Base-by-base conservation (phyloP, 345 rosid species). In the Zanthoxylum bungeanum region DNA sequence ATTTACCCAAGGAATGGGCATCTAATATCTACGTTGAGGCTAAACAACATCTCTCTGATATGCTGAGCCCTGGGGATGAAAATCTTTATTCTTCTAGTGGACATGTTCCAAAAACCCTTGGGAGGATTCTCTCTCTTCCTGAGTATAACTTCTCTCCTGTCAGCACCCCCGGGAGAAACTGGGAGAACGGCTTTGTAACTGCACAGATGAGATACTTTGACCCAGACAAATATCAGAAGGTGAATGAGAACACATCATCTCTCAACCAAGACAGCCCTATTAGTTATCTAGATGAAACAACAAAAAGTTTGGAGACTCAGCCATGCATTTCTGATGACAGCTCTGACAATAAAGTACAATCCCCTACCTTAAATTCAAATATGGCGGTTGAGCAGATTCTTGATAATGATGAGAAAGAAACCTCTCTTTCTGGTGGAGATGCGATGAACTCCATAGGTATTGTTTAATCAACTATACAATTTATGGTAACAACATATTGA, bases 1-100 rank as follows among this genome's bases (percentile, higher is more conserved):
- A 81, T 28, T 69, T 68, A 71, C 80, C 88, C 39, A 77, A 76
- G 73, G 79, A 77, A 77, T 82, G 89, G 73, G 76, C 79, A 62
- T 82, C 98, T 22, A 83, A 81, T 83, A 88, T 96, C 76, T 93
- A 96, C 59, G 47, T 82, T 53, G 98, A 91, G 82, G 99, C 99
- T 79, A 96, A 82, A 86, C 93, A 89, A 75, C 99, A 91, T 85
- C 87, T 96, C 19, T 87, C 92, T 25, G 97, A 90, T 74, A 86
- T 89, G 92, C 82, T 96, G 73, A 83, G 80, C 70, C 81, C 64
- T 72, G 93, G 87, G 60, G 84, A 79, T 51, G 82, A 75, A 62
- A 79, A 70, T 76, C 75, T 61, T 6, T 81, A 74, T 69, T 72
- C 77, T 79, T 85, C 95, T 50, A 78, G 75, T 50, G 71, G 81